phyloP scores from a whole-genome alignment of 768 basidiomycete species.

The Clathrus columnatus region DNA sequence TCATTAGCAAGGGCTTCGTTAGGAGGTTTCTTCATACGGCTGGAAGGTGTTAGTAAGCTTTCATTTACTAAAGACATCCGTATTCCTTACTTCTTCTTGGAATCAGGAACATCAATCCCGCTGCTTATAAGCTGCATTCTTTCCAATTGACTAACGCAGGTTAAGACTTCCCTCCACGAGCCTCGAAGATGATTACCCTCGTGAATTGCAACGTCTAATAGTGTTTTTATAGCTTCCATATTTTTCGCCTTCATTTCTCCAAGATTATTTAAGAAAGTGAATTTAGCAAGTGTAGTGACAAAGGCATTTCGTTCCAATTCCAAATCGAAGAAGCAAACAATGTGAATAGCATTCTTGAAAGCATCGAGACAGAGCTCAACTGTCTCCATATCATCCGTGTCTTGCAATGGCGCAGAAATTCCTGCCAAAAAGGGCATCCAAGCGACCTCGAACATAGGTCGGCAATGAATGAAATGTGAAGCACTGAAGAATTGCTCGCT shows the following conservation, averaged over 20 bases:
- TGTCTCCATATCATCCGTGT: constrained; percentile 88
- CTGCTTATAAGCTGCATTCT: constrained; percentile 96
- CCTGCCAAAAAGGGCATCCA: constrained; percentile 99
- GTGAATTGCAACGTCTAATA: constrained; percentile 90
- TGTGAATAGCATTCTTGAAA: constrained; percentile 93
- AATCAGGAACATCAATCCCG: constrained; percentile 76
- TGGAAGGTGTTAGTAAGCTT: too few species aligned
- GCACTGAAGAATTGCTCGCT: constrained; percentile 94
- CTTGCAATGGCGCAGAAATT: constrained; percentile 87
- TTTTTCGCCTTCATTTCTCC: constrained; percentile 99
- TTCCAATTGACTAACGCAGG: constrained; percentile 96
- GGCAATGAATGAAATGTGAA: constrained; percentile 91
- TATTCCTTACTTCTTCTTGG: constrained; percentile 53
- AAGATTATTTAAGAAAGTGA: constrained; percentile 94
- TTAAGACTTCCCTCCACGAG: constrained; percentile 93
- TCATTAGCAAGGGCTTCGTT: constrained; percentile 95
- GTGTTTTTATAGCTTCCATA: constrained; percentile 95
- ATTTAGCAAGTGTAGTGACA: constrained; percentile 91
- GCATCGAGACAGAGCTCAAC: constrained; percentile 91
- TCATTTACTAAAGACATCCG: too few species aligned
- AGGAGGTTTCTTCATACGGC: constrained; percentile 51
- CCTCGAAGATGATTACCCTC: constrained; percentile 95
- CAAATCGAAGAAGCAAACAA: constrained; percentile 94
- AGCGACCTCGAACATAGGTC: constrained; percentile 98
- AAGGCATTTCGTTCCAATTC: constrained; percentile 98